Conservation (phyloP, 2,329 filamentous ascomycete genomes). For the Paracoccidioides brasiliensis region DNA sequence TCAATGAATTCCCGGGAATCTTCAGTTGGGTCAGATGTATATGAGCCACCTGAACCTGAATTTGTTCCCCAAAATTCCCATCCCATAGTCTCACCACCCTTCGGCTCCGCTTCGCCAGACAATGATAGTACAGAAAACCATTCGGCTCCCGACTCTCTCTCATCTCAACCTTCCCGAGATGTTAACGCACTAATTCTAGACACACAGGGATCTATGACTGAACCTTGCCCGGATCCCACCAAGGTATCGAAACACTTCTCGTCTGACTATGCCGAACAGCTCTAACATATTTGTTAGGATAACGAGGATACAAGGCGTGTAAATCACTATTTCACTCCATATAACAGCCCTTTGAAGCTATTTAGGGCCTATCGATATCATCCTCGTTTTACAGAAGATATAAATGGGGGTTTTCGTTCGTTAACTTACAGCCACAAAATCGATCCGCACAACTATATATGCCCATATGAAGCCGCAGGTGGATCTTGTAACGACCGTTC, state of each 20-base stretch:
- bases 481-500: constrained; percentile 59
- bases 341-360: constrained; percentile 66
- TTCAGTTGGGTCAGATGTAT: constrained; percentile 36
- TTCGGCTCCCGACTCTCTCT: constrained; percentile 13
- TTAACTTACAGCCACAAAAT: constrained; percentile 91
- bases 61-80: constrained; percentile 15
- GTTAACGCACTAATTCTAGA: constrained; percentile 22
- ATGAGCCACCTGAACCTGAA: constrained; percentile 42
- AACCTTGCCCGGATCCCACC: constrained; percentile 17
- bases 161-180: constrained; percentile 13
- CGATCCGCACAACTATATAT: constrained; percentile 59
- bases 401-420: constrained; percentile 69
- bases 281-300: constrained; percentile 21
- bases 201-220: constrained; percentile 17
- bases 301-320: constrained; percentile 10
- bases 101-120: constrained; percentile 29
- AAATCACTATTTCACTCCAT: constrained; percentile 43
- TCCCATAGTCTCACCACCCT: constrained; percentile 28
- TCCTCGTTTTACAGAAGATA: constrained; percentile 54
- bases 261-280: constrained; percentile 3
- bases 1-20: constrained; percentile 15
- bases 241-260: constrained; percentile 1
- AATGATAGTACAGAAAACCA: constrained; percentile 14
- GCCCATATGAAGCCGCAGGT: constrained; percentile 59
- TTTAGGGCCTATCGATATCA: constrained; percentile 90